Evolutionary conservation across 441 rosid species (phyloP), one percentile per base, ranked within the genome.

Genomic region (Adansonia grandidieri): DNA sequence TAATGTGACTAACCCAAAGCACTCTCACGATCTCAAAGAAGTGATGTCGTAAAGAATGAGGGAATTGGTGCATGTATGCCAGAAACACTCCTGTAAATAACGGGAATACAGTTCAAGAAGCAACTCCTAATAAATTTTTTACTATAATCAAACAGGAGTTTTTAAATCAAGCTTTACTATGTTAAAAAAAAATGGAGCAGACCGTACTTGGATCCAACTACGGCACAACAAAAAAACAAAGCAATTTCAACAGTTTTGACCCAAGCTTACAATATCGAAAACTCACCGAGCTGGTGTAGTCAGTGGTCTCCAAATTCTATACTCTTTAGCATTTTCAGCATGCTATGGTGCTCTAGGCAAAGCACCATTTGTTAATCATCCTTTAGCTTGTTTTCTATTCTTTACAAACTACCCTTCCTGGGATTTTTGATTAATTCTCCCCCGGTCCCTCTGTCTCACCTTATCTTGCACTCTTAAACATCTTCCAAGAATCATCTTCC

Each of bases 161-260:
- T 77, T 69, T 71, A 3, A 69, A 64, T 44, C 15, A 61, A 76
- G 40, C 48, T 82, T 54, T 75, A 71, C n/a, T 70, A 79, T 7
- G 1, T 53, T 13, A 24, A 19, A 22, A 9, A 9, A 9, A 4
- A 67, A 56, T 24, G 85, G 40, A 32, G 40, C 40, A 32, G 79
- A 76, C 74, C 75, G 28, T 68, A 24, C 67, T 78, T 69, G 61
- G 79, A 82, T 85, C 84, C 80, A 81, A 57, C 80, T 68, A 57
- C 77, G 82, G 74, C 37, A 79, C 75, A 80, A 56, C 65, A 40
- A 56, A 78, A 84, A 50, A 51, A 71, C 22, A 51, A 70, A 71
- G 50, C 76, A 83, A 13, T 69, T 69, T 76, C 87, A 78, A 71
- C 74, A 80, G 74, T 32, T 82, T 78, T 72, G 80, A 78, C 15